Percentiles rank a stretch among this genome's conserved stretches.
phyloP scores from a whole-genome alignment of 306 rosid genomes.

The Fagus sylvatica region DNA sequence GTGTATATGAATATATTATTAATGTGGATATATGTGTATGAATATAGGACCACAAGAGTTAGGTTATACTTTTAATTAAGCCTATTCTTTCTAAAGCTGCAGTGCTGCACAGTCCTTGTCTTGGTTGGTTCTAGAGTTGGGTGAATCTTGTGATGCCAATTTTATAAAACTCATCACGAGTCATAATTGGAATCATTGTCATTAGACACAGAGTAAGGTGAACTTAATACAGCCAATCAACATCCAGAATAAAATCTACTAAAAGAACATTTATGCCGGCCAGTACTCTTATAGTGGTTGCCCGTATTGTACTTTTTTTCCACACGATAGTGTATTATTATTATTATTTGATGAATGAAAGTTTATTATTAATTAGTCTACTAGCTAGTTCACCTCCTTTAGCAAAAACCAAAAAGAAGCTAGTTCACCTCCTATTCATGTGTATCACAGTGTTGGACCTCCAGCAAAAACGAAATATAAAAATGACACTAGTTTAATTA shows the following conservation, averaged over 20 bases:
- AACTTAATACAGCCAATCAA: slow-evolving; percentile 4
- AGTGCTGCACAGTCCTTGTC: slow-evolving; percentile 12
- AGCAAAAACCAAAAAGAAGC: not conserved
- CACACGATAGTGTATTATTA: not conserved
- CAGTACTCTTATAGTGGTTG: not conserved
- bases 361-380: too few species aligned
- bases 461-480: too few species aligned
- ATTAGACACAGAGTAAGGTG: not conserved
- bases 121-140: slow-evolving; percentile 2
- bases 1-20: too few species aligned
- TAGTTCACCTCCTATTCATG: not conserved
- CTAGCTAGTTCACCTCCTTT: too few species aligned
- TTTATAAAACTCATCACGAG: not conserved
- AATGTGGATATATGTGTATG: not conserved
- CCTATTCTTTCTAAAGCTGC: not conserved
- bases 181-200: slow-evolving; percentile 8
- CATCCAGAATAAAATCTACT: not conserved
- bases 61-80: slow-evolving; percentile 1
- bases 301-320: not conserved
- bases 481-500: too few species aligned
- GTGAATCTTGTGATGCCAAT: not conserved
- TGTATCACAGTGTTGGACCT: not conserved
- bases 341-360: too few species aligned
- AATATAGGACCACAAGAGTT: slow-evolving; percentile 6
- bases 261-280: slow-evolving; percentile 12